These are phyloP conservation scores for Onygenales sp. DNA, from an alignment of 2,329 filamentous ascomycete genomes.

Conservation along the genomic window DNA sequence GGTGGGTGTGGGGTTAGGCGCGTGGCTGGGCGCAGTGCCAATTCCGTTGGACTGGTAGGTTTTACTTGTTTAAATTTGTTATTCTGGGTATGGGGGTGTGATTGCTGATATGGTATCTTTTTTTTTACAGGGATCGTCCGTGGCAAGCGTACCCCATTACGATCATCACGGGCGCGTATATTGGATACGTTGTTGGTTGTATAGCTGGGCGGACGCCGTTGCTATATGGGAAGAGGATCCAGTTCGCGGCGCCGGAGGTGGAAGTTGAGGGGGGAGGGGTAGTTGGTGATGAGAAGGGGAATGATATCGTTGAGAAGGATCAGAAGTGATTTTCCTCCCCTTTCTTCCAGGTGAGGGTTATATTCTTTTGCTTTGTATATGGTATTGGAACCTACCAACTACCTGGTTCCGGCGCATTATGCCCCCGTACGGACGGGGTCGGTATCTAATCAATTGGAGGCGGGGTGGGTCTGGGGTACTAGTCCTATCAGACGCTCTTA, in stretches of 20 bases:
- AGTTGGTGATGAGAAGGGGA: background rate
- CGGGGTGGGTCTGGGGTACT: no score
- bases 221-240: slow-evolving; percentile 26
- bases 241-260: slow-evolving; percentile 19
- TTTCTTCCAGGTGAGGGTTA: no score
- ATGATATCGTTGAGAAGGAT: background rate
- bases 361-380: no score
- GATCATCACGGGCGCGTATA: slow-evolving; percentile 71
- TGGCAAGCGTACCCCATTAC: slow-evolving; percentile 99
- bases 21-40: slow-evolving; percentile 88
- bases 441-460: no score
- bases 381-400: no score
- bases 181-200: slow-evolving; percentile 61
- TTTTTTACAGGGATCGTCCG: slow-evolving; percentile 62
- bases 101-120: background rate
- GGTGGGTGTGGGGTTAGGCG: slow-evolving; percentile 68
- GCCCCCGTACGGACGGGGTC: no score
- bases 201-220: slow-evolving; percentile 20
- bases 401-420: no score
- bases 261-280: slow-evolving; percentile 4
- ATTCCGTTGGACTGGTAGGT: slow-evolving; percentile 84
- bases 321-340: background rate
- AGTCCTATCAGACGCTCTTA: no score
- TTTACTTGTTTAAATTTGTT: slow-evolving; percentile 1
- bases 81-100: background rate